A percentile compares a stretch with the other conserved stretches of the same genome.
Evolutionary conservation across 208 protist genomes (phyloP).

Genomic region (Blechomonas ayalai): DNA sequence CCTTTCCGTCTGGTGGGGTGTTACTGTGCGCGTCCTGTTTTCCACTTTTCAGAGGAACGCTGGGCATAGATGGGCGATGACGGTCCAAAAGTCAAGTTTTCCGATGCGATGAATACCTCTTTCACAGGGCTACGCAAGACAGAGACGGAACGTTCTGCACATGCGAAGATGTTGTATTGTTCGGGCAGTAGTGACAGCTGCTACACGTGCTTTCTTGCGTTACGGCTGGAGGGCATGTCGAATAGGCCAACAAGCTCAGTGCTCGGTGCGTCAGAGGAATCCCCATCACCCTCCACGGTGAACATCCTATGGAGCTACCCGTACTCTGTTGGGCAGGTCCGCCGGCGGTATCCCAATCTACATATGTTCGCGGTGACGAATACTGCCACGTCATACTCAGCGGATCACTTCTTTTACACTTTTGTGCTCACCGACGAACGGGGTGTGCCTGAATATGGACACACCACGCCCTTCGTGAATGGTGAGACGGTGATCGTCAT

Average conservation of each 20-base stretch:
- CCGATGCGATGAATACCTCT: conserved; percentile 28
- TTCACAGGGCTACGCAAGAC: conserved; percentile 28
- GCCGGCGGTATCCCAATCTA: conserved; percentile 43
- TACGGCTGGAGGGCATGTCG: conserved; percentile 12
- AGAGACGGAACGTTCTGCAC: conserved; percentile 21
- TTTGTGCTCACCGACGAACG: conserved; percentile 75
- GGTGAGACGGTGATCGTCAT: conserved; percentile 54
- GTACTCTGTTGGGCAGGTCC: conserved; percentile 14
- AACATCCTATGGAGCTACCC: conserved; percentile 58
- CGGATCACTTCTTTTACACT: conserved; percentile 49
- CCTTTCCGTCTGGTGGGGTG: background rate
- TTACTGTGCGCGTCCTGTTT: background rate
- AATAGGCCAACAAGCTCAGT: conserved; percentile 4
- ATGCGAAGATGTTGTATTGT: conserved; percentile 49
- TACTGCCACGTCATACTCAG: conserved; percentile 36
- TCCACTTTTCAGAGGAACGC: background rate
- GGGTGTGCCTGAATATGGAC: conserved; percentile 67
- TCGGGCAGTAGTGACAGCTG: conserved; percentile 41
- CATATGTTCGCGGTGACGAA: conserved; percentile 54
- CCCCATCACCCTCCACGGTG: conserved; percentile 1
- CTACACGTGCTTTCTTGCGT: conserved; percentile 37
- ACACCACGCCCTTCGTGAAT: conserved; percentile 58
- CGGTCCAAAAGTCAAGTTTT: conserved; percentile 4
- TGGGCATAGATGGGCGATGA: background rate
- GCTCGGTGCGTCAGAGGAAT: conserved; percentile 2